phyloP scores from a whole-genome alignment of 2,329 filamentous ascomycete genomes.

The Xylaria multiplex region DNA sequence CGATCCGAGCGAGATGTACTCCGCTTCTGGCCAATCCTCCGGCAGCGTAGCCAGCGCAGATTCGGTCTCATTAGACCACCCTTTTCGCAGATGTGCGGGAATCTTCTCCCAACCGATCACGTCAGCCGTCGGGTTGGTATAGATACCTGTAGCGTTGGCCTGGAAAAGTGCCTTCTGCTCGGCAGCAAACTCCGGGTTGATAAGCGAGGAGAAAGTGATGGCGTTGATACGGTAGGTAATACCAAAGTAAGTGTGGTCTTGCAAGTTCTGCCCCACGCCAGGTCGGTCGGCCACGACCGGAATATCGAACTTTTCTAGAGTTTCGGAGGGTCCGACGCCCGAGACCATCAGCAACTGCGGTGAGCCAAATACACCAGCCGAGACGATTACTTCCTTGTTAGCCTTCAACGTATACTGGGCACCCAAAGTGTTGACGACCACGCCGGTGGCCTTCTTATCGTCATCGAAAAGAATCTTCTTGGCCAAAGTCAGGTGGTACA shows the following conservation, averaged over 20 bases:
- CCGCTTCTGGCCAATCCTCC: constrained; percentile 51
- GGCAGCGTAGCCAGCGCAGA: constrained; percentile 43
- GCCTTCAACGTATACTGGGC: constrained; percentile 31
- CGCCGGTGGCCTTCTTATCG: constrained; percentile 35
- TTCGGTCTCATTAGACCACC: constrained; percentile 38
- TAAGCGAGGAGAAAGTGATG: constrained; percentile 46
- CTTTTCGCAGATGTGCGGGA: constrained; percentile 40
- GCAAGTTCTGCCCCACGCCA: constrained; percentile 70
- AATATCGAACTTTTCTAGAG: constrained; percentile 55
- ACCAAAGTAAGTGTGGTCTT: constrained; percentile 59
- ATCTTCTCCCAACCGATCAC: constrained; percentile 50
- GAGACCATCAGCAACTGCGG: constrained; percentile 59
- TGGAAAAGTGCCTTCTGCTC: constrained; percentile 41
- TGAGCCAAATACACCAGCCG: constrained; percentile 73
- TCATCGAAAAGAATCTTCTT: constrained; percentile 39
- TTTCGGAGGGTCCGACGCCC: constrained; percentile 51
- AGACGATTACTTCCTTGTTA: constrained; percentile 58
- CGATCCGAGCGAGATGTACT: constrained; percentile 47
- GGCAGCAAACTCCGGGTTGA: constrained; percentile 41
- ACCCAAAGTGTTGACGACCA: constrained; percentile 34
- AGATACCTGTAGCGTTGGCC: constrained; percentile 44
- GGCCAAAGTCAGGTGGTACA: constrained; percentile 36
- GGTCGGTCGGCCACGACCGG: constrained; percentile 63
- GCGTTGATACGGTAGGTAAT: constrained; percentile 50
- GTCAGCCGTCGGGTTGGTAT: constrained; percentile 43